These are phyloP conservation scores for Aristolochia fimbriata DNA, from an alignment of 164 flowering plant genomes.

Conservation along the genomic window DNA sequence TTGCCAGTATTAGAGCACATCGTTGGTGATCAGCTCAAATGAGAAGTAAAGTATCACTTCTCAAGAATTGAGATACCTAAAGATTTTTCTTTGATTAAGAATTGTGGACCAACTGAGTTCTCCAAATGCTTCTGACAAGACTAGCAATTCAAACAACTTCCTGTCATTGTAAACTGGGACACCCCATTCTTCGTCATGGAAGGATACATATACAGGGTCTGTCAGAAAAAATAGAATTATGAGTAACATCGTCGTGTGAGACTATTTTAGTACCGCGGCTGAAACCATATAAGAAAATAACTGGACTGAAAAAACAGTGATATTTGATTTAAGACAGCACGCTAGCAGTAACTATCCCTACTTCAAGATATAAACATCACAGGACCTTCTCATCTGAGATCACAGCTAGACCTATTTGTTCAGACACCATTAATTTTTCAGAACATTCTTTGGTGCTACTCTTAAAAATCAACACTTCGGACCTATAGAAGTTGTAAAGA, in stretches of 20 bases:
- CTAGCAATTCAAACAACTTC: constrained; percentile 66
- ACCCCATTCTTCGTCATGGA: constrained; percentile 95
- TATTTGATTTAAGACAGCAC: neutral
- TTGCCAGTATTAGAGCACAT: neutral
- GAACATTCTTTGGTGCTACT: too few relatives aligned
- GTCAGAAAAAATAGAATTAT: constrained; percentile 3
- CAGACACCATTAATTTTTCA: too few relatives aligned
- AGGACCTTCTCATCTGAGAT: too few relatives aligned
- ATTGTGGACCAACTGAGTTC: constrained; percentile 75
- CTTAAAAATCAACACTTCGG: too few relatives aligned
- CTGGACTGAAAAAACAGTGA: neutral
- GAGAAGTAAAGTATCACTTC: neutral
- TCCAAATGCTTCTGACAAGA: constrained; percentile 63
- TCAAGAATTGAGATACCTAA: constrained; percentile 32
- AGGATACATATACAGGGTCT: constrained; percentile 60
- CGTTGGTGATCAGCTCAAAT: neutral
- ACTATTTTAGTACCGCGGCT: neutral
- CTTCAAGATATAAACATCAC: neutral
- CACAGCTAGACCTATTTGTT: too few relatives aligned
- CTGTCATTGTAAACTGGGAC: constrained; percentile 70
- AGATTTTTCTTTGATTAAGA: constrained; percentile 48
- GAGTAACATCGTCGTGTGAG: neutral
- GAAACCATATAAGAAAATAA: neutral
- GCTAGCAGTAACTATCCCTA: neutral
- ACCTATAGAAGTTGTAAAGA: too few relatives aligned